These are phyloP conservation scores for Nadsonia starkeyi-henricii DNA, from an alignment of 1,139 yeast species.

Conservation along the genomic window DNA sequence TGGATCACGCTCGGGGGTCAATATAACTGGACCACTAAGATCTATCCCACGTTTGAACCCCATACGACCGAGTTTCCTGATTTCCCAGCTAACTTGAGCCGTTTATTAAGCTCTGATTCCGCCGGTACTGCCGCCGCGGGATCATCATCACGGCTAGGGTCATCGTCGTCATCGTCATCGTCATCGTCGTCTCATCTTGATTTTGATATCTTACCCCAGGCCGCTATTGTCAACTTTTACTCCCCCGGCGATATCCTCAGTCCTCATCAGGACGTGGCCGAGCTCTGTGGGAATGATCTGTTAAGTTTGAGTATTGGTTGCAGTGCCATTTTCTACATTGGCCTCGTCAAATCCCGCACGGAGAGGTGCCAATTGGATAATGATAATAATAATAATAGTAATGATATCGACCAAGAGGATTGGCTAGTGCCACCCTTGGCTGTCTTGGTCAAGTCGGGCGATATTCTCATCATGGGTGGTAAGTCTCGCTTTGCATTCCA, in stretches of 20 bases:
- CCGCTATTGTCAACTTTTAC: conserved; percentile 32
- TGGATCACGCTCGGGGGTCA: conserved; percentile 36
- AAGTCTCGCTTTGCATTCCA: conserved; percentile 28
- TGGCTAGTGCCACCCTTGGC: conserved; percentile 18
- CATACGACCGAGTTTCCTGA: conserved; percentile 23
- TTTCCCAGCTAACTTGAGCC: conserved; percentile 21
- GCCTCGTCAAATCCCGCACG: conserved; percentile 11
- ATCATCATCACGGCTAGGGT: conserved; percentile 15
- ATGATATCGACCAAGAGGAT: conserved; percentile 3
- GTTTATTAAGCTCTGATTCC: no score
- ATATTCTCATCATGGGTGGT: conserved; percentile 30
- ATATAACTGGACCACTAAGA: conserved; percentile 31
- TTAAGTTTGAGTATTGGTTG: conserved; percentile 28
- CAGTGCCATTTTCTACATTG: conserved; percentile 26
- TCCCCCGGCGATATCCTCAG: conserved; percentile 30
- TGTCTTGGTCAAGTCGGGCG: conserved; percentile 26
- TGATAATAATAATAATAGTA: not conserved
- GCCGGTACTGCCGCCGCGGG: no score
- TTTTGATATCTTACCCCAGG: conserved; percentile 21
- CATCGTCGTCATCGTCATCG: conserved; percentile 11
- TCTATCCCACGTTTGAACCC: conserved; percentile 25
- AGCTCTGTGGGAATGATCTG: conserved; percentile 23
- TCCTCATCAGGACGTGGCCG: conserved; percentile 34
- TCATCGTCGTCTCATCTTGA: not conserved
- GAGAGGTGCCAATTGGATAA: no score